phyloP scores from a whole-genome alignment of 257 asterid species.

The Lavandula angustifolia region DNA sequence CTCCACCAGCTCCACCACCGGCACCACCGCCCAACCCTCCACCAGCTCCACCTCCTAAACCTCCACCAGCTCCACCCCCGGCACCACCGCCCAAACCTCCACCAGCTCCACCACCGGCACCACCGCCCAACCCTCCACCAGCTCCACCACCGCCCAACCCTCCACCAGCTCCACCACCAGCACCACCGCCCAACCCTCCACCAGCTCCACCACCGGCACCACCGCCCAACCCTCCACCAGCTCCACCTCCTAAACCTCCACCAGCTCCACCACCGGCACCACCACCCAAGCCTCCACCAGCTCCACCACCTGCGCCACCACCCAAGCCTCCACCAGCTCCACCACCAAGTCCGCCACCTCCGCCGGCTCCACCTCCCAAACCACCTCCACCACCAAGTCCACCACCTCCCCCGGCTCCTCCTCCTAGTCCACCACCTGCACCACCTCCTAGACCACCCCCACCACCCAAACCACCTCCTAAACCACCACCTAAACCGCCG shows the following conservation, averaged over 20 bases:
- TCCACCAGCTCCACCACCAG: neutral
- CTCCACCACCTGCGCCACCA: neutral
- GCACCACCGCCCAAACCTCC: constrained; percentile 30
- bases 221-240: constrained; percentile 10
- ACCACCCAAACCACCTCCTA: neutral
- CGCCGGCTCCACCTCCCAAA: neutral
- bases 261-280: neutral
- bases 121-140: neutral
- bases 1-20: no score
- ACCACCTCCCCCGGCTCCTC: neutral
- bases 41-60: neutral
- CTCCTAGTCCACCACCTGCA: neutral
- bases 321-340: neutral
- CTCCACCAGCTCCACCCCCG: constrained; percentile 12
- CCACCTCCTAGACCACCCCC: constrained; percentile 22
- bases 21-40: no score
- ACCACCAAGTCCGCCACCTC: neutral
- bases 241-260: neutral
- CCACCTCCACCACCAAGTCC: constrained; percentile 6
- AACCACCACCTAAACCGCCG: constrained; percentile 26
- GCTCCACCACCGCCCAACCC: neutral
- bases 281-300: no score
- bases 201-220: constrained; percentile 24
- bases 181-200: constrained; percentile 7
- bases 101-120: neutral